These are phyloP conservation scores for Solanum medicagineum DNA, from an alignment of 257 asterid species.

Conservation along the genomic window DNA sequence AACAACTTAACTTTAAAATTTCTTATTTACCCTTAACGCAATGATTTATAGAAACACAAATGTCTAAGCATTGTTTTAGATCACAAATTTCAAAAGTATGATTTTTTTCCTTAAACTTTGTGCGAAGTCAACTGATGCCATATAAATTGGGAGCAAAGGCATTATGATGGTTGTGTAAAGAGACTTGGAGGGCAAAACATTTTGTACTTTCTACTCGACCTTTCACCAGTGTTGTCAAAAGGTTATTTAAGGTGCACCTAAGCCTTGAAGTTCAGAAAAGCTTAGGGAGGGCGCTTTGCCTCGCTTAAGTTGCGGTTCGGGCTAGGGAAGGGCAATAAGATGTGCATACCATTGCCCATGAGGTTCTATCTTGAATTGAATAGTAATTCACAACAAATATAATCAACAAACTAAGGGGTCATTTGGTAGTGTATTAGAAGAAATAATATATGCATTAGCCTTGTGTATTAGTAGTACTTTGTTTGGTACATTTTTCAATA, in stretches of 20 bases:
- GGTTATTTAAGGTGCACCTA: not conserved
- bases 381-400: not conserved
- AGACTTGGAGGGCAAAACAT: not conserved
- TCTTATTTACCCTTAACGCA: not conserved
- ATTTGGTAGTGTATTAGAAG: too few relatives aligned
- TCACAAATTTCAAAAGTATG: not conserved
- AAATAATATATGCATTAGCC: too few relatives aligned
- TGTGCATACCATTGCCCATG: not conserved
- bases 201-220: not conserved
- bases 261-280: not conserved
- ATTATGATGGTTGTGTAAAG: not conserved
- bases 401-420: not conserved
- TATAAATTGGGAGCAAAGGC: not conserved
- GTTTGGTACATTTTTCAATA: not conserved
- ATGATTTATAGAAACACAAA: not conserved
- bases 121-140: not conserved
- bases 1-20: not conserved
- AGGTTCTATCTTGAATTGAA: not conserved
- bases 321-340: not conserved
- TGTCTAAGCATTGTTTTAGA: not conserved
- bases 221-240: not conserved
- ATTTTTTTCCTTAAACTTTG: not conserved
- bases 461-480: too few relatives aligned
- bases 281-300: not conserved
- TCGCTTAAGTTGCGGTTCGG: not conserved